Percentiles rank a stretch among this genome's conserved stretches.
Conservation (phyloP, 305 asterid genomes). For the Ajuga reptans region DNA sequence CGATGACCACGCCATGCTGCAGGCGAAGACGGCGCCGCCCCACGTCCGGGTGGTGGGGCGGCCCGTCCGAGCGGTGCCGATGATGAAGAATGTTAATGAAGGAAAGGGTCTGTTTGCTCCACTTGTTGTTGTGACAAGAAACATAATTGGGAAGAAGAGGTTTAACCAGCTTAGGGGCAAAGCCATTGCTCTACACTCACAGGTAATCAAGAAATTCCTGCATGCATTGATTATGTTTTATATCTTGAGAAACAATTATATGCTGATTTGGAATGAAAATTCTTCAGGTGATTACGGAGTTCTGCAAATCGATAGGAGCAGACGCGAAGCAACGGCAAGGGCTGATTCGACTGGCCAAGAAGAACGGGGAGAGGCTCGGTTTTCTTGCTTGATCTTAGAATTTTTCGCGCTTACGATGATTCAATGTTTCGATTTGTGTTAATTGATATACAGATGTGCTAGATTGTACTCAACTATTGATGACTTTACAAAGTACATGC, state of each 20-base stretch:
- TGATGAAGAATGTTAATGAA: constrained; percentile 70
- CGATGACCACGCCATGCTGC: constrained; percentile 43
- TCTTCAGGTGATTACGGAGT: constrained; percentile 69
- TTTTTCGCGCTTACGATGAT: not conserved
- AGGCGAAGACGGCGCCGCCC: constrained; percentile 34
- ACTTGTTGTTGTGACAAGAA: constrained; percentile 48
- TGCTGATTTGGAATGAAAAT: not conserved
- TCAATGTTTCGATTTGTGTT: not conserved
- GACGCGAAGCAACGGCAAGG: constrained; percentile 81
- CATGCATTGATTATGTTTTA: not conserved
- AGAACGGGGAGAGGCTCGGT: constrained; percentile 76
- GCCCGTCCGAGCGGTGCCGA: constrained; percentile 49
- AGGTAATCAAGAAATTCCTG: constrained; percentile 46
- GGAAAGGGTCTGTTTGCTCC: constrained; percentile 89
- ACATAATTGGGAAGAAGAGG: constrained; percentile 68
- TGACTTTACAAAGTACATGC: constrained; percentile 1
- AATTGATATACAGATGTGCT: not conserved
- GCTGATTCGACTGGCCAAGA: constrained; percentile 72
- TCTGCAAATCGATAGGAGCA: constrained; percentile 85
- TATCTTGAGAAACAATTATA: not conserved
- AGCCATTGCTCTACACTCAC: constrained; percentile 92
- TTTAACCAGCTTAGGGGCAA: constrained; percentile 87
- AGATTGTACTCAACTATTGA: constrained; percentile 12
- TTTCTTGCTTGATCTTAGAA: constrained; percentile 51
- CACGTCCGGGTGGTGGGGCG: constrained; percentile 33